Evolutionary conservation across 2,329 filamentous ascomycete species (phyloP).

Genomic region (Graphilbum fragrans): DNA sequence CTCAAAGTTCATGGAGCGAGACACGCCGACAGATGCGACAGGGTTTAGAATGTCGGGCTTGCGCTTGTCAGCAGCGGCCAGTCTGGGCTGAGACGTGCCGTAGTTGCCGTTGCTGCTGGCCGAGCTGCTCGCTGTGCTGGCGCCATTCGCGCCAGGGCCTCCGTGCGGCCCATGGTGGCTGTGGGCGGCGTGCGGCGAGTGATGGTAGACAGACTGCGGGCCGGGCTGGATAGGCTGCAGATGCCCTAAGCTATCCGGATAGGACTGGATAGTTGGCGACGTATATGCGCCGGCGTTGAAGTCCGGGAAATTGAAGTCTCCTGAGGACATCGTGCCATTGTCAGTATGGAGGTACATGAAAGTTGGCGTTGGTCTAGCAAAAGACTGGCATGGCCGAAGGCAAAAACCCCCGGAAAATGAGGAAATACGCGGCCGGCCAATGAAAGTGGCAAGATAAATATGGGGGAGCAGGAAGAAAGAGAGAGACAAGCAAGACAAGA

Average conservation of each 20-base stretch:
- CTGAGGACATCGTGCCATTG: constrained; percentile 37
- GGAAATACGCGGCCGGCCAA: neutral
- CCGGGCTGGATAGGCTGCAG: constrained; percentile 40
- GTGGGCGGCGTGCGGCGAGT: constrained; percentile 11
- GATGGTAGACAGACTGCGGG: constrained; percentile 32
- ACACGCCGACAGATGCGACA: constrained; percentile 10
- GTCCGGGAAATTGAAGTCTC: constrained; percentile 45
- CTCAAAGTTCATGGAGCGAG: constrained; percentile 46
- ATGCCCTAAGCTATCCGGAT: constrained; percentile 27
- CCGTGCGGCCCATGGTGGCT: constrained; percentile 20
- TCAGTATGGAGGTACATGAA: constrained; percentile 19
- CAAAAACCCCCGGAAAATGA: constrained; percentile 5
- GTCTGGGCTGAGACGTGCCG: constrained; percentile 12
- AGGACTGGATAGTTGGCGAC: constrained; percentile 33
- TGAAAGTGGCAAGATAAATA: neutral
- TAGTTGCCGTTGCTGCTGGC: constrained; percentile 14
- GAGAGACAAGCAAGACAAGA: constrained; percentile 3
- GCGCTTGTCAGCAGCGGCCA: constrained; percentile 26
- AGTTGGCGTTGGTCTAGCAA: constrained; percentile 3
- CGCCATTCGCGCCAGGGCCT: neutral
- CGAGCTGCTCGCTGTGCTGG: neutral
- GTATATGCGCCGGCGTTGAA: constrained; percentile 36
- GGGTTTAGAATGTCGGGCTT: constrained; percentile 28
- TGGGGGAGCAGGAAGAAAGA: neutral
- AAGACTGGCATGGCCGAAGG: constrained; percentile 5